Evolutionary conservation across 768 basidiomycete species (phyloP).

Genomic region (Sporobolomyces pararoseus): DNA sequence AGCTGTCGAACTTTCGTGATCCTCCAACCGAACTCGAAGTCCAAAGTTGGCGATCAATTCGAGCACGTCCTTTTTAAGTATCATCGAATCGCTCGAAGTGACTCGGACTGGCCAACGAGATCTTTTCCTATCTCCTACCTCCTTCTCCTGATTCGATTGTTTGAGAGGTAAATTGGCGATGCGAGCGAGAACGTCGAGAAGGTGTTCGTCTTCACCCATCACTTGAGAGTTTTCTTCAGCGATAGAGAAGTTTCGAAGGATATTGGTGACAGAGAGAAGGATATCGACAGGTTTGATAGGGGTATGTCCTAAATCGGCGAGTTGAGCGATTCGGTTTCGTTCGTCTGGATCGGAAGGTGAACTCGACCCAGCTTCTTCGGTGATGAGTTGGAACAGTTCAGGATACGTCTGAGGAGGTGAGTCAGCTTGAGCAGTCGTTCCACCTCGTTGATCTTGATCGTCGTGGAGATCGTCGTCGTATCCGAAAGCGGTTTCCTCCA

Average conservation of each 20-base stretch:
- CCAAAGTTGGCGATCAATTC: constrained; percentile 65
- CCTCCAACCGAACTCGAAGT: constrained; percentile 54
- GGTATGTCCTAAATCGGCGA: constrained; percentile 21
- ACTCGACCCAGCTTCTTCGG: constrained; percentile 30
- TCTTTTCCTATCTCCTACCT: background rate
- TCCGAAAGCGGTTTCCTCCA: constrained; percentile 56
- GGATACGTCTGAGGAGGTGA: constrained; percentile 22
- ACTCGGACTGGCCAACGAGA: constrained; percentile 59
- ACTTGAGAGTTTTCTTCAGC: constrained; percentile 66
- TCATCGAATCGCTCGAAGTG: constrained; percentile 67
- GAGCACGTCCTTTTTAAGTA: constrained; percentile 71
- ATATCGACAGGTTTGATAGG: constrained; percentile 53
- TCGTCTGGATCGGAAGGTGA: background rate
- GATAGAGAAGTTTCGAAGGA: constrained; percentile 81
- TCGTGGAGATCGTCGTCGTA: constrained; percentile 44
- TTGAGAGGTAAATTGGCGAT: constrained; percentile 37
- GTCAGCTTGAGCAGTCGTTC: too few relatives aligned
- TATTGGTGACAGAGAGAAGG: constrained; percentile 66
- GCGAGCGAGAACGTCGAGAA: constrained; percentile 66
- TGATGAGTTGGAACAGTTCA: constrained; percentile 27
- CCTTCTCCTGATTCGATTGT: background rate
- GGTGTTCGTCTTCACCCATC: constrained; percentile 62
- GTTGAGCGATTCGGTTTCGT: constrained; percentile 7
- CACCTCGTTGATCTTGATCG: background rate
- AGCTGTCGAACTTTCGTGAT: background rate